A percentile compares a stretch with the other conserved stretches of the same genome.
Conservation (phyloP, 306 rosid species). For the Lablab purpureus region DNA sequence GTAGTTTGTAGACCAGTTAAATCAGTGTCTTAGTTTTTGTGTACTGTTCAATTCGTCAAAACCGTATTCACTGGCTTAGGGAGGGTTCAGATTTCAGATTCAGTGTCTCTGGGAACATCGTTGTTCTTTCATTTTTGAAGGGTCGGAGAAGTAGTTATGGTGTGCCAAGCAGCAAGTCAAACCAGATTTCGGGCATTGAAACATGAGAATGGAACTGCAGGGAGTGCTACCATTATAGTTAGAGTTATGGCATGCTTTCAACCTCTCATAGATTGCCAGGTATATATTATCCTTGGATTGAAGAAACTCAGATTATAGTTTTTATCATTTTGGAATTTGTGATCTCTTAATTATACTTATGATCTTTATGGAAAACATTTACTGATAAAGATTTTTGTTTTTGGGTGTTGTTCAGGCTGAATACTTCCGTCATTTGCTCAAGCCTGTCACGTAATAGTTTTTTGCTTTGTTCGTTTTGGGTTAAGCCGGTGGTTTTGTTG, state of each 20-base stretch:
- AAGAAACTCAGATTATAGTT: not conserved
- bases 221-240: conserved; percentile 88
- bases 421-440: conserved; percentile 94
- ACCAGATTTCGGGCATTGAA: conserved; percentile 99
- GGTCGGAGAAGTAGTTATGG: conserved; percentile 91
- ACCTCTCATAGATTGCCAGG: conserved; percentile 99
- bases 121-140: conserved; percentile 53
- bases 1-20: not conserved
- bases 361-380: not conserved
- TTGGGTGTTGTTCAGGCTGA: conserved; percentile 77
- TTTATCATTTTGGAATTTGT: not conserved
- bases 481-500: conserved; percentile 71
- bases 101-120: conserved; percentile 52
- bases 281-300: conserved; percentile 44
- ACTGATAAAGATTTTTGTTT: conserved; percentile 29
- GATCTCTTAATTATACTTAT: not conserved
- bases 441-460: conserved; percentile 91
- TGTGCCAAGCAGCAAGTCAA: conserved; percentile 98
- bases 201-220: conserved; percentile 92
- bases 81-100: conserved; percentile 31
- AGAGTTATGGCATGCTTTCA: conserved; percentile 97
- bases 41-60: conserved; percentile 33
- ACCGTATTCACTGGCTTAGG: not conserved
- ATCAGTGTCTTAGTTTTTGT: conserved; percentile 7
- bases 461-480: conserved; percentile 50